Percentiles rank a stretch among this genome's conserved stretches.
Evolutionary conservation across 352 stramenopile species (phyloP).

Genomic region (Phytophthora rubi): DNA sequence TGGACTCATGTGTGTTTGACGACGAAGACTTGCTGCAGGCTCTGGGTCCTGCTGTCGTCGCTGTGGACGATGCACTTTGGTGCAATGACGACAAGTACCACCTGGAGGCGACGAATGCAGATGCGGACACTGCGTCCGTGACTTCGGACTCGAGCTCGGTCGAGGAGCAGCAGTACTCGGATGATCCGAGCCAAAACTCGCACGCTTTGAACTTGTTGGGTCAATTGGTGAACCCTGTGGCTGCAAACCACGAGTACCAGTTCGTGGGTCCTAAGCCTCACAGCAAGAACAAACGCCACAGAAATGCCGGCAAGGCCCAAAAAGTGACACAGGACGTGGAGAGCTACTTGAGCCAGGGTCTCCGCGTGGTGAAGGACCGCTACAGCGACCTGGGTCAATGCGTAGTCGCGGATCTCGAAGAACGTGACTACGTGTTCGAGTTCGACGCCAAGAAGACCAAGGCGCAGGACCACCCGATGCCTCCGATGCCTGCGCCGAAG

Average conservation of each 20-base stretch:
- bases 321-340: constrained; percentile 48
- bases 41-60: constrained; percentile 52
- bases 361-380: constrained; percentile 41
- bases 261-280: constrained; percentile 31
- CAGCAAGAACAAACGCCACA: constrained; percentile 20
- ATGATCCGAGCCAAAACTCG: constrained; percentile 49
- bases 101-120: constrained; percentile 26
- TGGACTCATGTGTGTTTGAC: constrained; percentile 55
- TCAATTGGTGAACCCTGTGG: constrained; percentile 41
- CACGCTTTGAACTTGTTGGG: constrained; percentile 51
- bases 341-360: constrained; percentile 49
- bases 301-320: constrained; percentile 34
- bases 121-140: constrained; percentile 46
- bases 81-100: constrained; percentile 46
- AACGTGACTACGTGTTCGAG: constrained; percentile 60
- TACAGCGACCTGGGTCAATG: constrained; percentile 31
- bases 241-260: constrained; percentile 21
- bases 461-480: constrained; percentile 47
- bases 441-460: constrained; percentile 42
- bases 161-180: constrained; percentile 53
- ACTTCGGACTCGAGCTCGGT: constrained; percentile 40
- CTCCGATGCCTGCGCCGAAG: constrained; percentile 41
- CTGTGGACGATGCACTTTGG: constrained; percentile 56
- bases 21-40: constrained; percentile 54
- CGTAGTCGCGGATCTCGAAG: constrained; percentile 30